Percentiles rank a stretch among this genome's conserved stretches.
Evolutionary conservation across 1,284 basidiomycete species (phyloP).

Genomic region (Malassezia brasiliensis): DNA sequence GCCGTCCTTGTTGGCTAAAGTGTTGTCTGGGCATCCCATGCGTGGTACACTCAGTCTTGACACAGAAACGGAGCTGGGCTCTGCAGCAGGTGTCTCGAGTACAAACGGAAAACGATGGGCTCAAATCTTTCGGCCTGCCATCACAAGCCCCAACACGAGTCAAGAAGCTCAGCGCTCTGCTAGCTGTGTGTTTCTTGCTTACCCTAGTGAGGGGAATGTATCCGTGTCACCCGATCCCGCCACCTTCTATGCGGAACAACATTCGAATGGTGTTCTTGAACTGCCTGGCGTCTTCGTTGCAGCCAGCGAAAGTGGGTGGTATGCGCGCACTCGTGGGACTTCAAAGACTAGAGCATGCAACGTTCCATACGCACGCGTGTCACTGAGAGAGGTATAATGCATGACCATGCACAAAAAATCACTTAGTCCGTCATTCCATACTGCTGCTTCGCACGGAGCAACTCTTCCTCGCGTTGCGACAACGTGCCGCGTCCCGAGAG

Average conservation of each 20-base stretch:
- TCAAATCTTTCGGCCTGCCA: not conserved
- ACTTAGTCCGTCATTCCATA: constrained; percentile 50
- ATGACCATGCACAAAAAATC: not conserved
- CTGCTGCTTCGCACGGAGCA: constrained; percentile 74
- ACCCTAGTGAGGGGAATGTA: not conserved
- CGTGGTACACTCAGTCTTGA: constrained; percentile 16
- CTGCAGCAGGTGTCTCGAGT: not conserved
- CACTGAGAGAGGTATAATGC: not conserved
- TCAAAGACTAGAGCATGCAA: constrained; percentile 1
- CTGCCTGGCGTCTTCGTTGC: constrained; percentile 1
- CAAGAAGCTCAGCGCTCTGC: not conserved
- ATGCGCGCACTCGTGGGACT: not conserved
- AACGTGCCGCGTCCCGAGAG: constrained; percentile 81
- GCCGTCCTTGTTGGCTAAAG: constrained; percentile 1
- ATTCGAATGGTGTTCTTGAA: not conserved
- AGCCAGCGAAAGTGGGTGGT: constrained; percentile 7
- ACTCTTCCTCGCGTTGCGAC: constrained; percentile 79
- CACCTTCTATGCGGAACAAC: no score
- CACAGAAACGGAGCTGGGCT: constrained; percentile 8
- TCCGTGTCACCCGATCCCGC: not conserved
- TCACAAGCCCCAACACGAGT: not conserved
- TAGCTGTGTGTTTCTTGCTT: not conserved
- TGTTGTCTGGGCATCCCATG: constrained; percentile 16
- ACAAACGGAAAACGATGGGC: not conserved
- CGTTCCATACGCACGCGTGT: constrained; percentile 7